Base-by-base conservation (phyloP, 306 rosid species). In the Cicer chorassanicum region DNA sequence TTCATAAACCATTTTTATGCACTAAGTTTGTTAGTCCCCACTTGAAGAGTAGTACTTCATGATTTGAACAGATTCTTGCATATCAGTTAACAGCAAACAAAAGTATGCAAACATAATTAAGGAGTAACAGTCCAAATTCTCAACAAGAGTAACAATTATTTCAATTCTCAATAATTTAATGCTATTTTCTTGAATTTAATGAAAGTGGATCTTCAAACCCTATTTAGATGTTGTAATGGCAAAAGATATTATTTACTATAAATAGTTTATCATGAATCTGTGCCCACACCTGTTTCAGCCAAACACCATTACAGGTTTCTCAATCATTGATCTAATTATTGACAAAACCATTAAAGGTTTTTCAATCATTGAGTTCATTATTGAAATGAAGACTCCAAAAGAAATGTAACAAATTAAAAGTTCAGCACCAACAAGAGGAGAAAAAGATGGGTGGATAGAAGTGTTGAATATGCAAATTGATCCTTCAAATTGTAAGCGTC, bases 261-360 rank as follows among this genome's bases (percentile, higher is more conserved):
- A n/a, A 61, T 68, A 75, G 46, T 63, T 61, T 71, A 74, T 77
- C 36, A 78, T 72, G 68, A 76, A 53, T 63, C 9, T 61, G 79
- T 67, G 73, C 50, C 80, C 80, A 57, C 78, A 36, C 80, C 49
- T 63, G 46, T 50, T 59, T 49, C 51, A 38, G 74, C 70, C 72
- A 68, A 69, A 54, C 60, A 57, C 4, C 70, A 45, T 63, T 55
- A 53, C 9, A 43, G 24, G 54, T 54, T 82, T 56, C 49, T 65
- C 78, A 83, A 83, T 75, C 77, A 75, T 74, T 64, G 62, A 78
- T 63, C 60, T 74, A 65, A 78, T 69, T 53, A 62, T 75, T 70
- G 78, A 65, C 48, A 73, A 63, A 63, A 57, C 44, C 70, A 62
- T 54, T 45, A 61, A 59, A 39, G 10, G 41, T 44, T 79, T 65